Evolutionary conservation across 768 basidiomycete genomes (phyloP).

Genomic region (Amanita brunnescens): DNA sequence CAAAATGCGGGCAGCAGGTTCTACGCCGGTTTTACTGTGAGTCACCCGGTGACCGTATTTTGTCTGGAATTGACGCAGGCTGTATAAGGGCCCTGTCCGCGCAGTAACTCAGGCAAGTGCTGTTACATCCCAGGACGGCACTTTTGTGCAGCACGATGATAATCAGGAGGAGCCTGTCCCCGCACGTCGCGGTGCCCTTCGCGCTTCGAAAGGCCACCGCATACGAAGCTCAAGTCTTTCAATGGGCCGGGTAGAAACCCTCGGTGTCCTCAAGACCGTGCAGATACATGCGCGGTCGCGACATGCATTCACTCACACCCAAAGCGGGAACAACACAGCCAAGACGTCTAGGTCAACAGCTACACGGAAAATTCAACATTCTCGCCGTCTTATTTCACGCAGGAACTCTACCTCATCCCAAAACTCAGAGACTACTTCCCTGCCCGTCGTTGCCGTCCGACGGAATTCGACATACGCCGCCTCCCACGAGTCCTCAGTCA

Average conservation of each 20-base stretch:
- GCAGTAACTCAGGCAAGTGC: conserved; percentile 67
- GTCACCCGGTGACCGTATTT: conserved; percentile 18
- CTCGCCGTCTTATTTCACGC: conserved; percentile 30
- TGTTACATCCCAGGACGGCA: conserved; percentile 44
- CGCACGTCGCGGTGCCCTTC: conserved; percentile 20
- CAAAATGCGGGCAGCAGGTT: conserved; percentile 65
- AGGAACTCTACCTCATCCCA: conserved; percentile 37
- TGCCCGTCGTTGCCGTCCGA: too few species aligned
- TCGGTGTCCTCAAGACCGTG: conserved; percentile 56
- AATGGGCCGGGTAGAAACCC: conserved; percentile 31
- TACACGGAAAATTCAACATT: conserved; percentile 4
- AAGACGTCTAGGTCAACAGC: conserved; percentile 10
- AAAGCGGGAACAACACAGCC: conserved; percentile 13
- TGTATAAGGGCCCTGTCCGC: conserved; percentile 52
- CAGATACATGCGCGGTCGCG: conserved; percentile 54
- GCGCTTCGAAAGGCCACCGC: conserved; percentile 27
- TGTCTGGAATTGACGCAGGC: background rate
- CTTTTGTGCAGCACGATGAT: conserved; percentile 45
- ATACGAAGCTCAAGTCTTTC: conserved; percentile 57
- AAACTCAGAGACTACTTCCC: background rate
- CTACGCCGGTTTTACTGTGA: conserved; percentile 58
- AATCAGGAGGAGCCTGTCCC: conserved; percentile 35
- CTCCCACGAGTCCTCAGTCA: background rate
- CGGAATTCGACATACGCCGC: conserved; percentile 9
- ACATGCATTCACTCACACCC: conserved; percentile 41